Evolutionary conservation across 2,329 filamentous ascomycete species (phyloP), one percentile per base, ranked within the genome.

Genomic region (Ilyonectria sp.): DNA sequence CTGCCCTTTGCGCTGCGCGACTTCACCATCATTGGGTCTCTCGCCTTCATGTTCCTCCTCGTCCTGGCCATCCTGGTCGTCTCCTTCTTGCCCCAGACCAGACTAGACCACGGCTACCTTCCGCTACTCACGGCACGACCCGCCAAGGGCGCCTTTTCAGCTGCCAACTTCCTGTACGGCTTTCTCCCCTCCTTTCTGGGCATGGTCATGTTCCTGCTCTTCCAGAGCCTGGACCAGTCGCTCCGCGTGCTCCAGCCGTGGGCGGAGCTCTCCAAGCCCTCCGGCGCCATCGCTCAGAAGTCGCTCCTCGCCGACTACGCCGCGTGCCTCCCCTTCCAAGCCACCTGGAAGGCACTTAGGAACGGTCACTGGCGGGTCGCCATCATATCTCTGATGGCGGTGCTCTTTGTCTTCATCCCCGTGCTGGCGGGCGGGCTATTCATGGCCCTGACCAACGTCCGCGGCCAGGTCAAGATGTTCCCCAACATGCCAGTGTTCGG

Each of bases 111-210:
- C 8, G 95, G 94, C 9, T 98, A 97, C 79, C 79, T 86, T 7
- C 94, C 95, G 2, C 83, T 86, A 7, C 83, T 97, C 1, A 82
- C 85, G 10, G 90, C 91, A 0, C 83, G 85, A 3, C 89, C 93
- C 1, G 83, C 87, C 4, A 75, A 81, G 0, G 84, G 84, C 29
- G 93, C 92, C 19, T 98, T 97, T 80, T 97, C 94, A 1, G 85
- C 93, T 0, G 93, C 94, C 56, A 94, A 97, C 80, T 98, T 98
- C 81, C 82, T 97, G 57, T 98, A 94, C 83, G 90, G 89, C 68
- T 94, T 95, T 79, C 63, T 95, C 23, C 93, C 93, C 0, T 89
- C 91, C 3, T 73, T 92, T 0, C 77, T 94, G 31, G 93, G 91
- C 5, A 88, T 91, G 75, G 71, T 92, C 17, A 81, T 93, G 55